A percentile compares a stretch with the other conserved stretches of the same genome.
Conservation (phyloP, 2,329 filamentous ascomycete genomes). For the Boeremia lycopersici region DNA sequence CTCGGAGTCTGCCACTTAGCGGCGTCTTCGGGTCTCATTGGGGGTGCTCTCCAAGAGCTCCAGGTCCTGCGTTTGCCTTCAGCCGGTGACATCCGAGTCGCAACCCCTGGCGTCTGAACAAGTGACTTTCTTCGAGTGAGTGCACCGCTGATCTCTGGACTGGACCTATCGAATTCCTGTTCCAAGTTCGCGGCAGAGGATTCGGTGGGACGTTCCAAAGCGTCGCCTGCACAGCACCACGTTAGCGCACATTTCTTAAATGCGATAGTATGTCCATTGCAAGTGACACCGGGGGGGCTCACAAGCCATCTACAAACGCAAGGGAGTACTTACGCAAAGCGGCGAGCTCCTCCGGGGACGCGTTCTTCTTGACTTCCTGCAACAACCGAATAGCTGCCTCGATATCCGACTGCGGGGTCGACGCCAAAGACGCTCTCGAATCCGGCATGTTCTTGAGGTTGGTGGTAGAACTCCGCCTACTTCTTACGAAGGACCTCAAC, state of each 20-base stretch:
- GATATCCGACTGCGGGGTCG: conserved; percentile 49
- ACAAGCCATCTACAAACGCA: not conserved
- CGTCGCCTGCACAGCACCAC: conserved; percentile 30
- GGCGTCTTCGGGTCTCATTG: conserved; percentile 33
- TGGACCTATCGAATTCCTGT: conserved; percentile 13
- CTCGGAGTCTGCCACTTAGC: conserved; percentile 36
- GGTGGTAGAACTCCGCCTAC: conserved; percentile 20
- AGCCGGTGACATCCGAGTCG: conserved; percentile 40
- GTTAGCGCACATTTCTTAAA: conserved; percentile 14
- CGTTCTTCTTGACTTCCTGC: conserved; percentile 56
- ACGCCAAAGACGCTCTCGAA: conserved; percentile 40
- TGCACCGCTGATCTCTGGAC: conserved; percentile 26
- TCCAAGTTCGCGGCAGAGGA: conserved; percentile 13
- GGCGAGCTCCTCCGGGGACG: conserved; percentile 55
- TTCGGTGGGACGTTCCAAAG: conserved; percentile 31
- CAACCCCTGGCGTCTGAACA: conserved; percentile 47
- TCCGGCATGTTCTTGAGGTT: conserved; percentile 29
- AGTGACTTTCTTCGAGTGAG: conserved; percentile 49
- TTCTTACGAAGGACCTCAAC: conserved; percentile 26
- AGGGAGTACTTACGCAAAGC: conserved; percentile 44
- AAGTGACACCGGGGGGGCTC: not conserved
- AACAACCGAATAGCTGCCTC: conserved; percentile 53
- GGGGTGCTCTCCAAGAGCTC: conserved; percentile 39
- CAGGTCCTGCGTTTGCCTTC: conserved; percentile 45
- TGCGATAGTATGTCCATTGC: not conserved